Evolutionary conservation across 179 eudicot genomes (phyloP), one percentile per base, ranked within the genome.

Genomic region (Pouteria campechiana): DNA sequence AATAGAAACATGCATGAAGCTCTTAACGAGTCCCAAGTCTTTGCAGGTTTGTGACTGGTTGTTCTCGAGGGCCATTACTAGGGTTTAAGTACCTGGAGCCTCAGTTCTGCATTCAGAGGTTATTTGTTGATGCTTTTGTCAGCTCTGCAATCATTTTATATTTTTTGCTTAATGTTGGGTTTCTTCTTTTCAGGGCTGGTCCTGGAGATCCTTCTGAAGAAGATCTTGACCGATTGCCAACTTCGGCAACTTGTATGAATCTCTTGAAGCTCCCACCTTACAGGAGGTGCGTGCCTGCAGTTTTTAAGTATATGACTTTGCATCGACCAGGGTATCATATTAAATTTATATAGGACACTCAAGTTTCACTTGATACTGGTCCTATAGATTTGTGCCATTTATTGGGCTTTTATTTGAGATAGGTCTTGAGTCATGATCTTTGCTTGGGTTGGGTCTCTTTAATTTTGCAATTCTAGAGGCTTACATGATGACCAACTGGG

Each of bases 181-280:
- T 25, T 12, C 32, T 17, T n/a, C 8, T 11, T 17, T 30, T 10
- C 45, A 85, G 97, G 67, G 89, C 96, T 42, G 95, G n/a, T n/a
- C n/a, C 73, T 59, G 96, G 96, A 54, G 55, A 44, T 75, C 90
- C 82, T 54, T 50, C 96, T 35, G 98, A 82, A 47, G 96, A 82
- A 69, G 76, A 75, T 57, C 87, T 82, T 27, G 93, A 81, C 40
- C 75, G 98, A 28, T 65, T 90, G 64, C 98, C 98, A 22, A 90
- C 98, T 30, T 70, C 98, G 43, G 94, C 98, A 25, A 90, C 98
- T 65, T 90, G 98, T 68, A 86, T 90, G 96, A 90, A 90, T 69
- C 94, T 90, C 54, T 61, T 86, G 37, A 90, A 90, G 71, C 94
- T 90, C 52, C 98, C 98, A 12, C 98, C 98, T 11, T 90, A 88